These are phyloP conservation scores for Leishmania aethiopica DNA, from an alignment of 208 protist species.

Conservation along the genomic window DNA sequence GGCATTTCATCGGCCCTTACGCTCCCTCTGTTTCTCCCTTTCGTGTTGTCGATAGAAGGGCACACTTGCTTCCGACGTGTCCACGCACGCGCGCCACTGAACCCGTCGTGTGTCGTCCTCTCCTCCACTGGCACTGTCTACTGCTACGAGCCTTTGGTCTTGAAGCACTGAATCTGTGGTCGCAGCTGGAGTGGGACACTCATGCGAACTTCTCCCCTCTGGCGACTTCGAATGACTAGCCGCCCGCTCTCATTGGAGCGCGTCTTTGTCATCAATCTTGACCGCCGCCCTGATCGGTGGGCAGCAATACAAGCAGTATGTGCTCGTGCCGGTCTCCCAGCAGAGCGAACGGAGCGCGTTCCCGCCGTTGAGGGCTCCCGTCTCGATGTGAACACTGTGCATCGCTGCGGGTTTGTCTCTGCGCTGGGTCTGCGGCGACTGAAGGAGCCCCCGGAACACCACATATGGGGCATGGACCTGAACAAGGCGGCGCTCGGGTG, in stretches of 20 bases:
- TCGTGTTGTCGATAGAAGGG: neutral
- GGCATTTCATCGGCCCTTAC: neutral
- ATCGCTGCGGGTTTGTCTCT: conserved; percentile 59
- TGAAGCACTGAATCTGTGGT: neutral
- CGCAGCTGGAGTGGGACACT: neutral
- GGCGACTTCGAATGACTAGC: neutral
- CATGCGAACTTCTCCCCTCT: neutral
- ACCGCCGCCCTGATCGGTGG: conserved; percentile 72
- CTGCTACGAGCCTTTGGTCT: neutral
- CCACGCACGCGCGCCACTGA: neutral
- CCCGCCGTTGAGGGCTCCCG: conserved; percentile 56
- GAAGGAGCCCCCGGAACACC: conserved; percentile 32
- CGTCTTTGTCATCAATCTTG: conserved; percentile 79
- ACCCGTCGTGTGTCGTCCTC: neutral
- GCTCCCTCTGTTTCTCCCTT: no score
- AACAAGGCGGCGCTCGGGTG: conserved; percentile 80
- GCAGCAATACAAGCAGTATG: conserved; percentile 25
- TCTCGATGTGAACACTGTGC: conserved; percentile 31
- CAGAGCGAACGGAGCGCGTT: conserved; percentile 42
- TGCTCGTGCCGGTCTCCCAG: conserved; percentile 30
- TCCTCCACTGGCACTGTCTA: neutral
- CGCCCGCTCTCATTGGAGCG: conserved; percentile 19
- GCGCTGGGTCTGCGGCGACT: conserved; percentile 56
- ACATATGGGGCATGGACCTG: conserved; percentile 89
- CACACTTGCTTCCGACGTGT: neutral